Evolutionary conservation across 2,329 filamentous ascomycete species (phyloP).

Genomic region (Alternaria arbusti): DNA sequence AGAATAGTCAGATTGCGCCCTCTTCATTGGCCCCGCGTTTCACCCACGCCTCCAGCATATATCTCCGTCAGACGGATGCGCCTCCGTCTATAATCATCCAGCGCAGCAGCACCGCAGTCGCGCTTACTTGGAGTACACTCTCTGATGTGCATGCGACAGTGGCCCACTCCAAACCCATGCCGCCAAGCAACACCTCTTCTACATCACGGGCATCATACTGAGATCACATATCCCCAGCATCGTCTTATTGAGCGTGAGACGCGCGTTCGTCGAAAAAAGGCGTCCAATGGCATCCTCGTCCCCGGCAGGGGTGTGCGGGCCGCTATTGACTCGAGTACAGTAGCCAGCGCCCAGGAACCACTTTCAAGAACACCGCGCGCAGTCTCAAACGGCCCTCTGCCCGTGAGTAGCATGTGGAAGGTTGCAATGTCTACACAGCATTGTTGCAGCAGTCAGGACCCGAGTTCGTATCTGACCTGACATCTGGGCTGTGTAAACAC

Average conservation of each 20-base stretch:
- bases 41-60: constrained; percentile 5
- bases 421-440: not conserved
- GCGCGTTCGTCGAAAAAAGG: constrained; percentile 18
- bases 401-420: not conserved
- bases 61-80: not conserved
- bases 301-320: constrained; percentile 14
- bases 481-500: not conserved
- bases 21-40: constrained; percentile 21
- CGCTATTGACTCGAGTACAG: constrained; percentile 8
- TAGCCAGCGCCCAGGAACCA: constrained; percentile 3
- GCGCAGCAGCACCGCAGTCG: not conserved
- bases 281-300: constrained; percentile 4
- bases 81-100: not conserved
- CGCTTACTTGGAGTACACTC: not conserved
- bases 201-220: not conserved
- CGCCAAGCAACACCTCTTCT: not conserved
- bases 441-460: not conserved
- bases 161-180: not conserved
- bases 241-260: constrained; percentile 11
- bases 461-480: not conserved
- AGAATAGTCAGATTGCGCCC: constrained; percentile 9
- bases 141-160: not conserved
- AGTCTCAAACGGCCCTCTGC: not conserved
- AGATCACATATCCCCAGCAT: constrained; percentile 1
- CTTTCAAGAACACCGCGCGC: not conserved